Conservation (phyloP, 768 basidiomycete species). For the Lentinula sp. region DNA sequence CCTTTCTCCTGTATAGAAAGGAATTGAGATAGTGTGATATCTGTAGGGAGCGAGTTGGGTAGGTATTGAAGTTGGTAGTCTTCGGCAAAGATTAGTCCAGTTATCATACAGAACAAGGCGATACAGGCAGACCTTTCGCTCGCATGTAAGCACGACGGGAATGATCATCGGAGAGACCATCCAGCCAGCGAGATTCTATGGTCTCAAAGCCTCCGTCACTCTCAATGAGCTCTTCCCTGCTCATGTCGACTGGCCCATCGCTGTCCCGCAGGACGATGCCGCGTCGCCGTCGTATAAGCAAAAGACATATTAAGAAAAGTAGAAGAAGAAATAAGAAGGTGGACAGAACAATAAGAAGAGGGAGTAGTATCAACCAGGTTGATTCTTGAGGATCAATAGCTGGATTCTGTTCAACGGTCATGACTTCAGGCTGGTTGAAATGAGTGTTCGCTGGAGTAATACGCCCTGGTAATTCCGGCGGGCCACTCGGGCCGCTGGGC, state of each 20-base stretch:
- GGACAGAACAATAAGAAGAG: constrained; percentile 88
- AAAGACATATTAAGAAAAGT: constrained; percentile 83
- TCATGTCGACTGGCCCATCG: constrained; percentile 92
- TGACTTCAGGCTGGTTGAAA: neutral
- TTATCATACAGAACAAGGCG: constrained; percentile 1
- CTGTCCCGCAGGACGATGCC: constrained; percentile 77
- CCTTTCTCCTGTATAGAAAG: constrained; percentile 99
- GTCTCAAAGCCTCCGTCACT: constrained; percentile 93
- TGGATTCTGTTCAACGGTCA: neutral
- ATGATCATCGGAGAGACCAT: constrained; percentile 57
- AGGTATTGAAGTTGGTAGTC: constrained; percentile 85
- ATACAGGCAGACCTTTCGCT: constrained; percentile 67
- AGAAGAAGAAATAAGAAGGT: constrained; percentile 91
- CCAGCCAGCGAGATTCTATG: constrained; percentile 91
- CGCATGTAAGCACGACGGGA: constrained; percentile 68
- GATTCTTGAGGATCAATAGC: neutral
- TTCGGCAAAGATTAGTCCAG: constrained; percentile 20
- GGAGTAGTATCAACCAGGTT: constrained; percentile 79
- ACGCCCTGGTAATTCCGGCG: neutral
- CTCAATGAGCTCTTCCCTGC: constrained; percentile 82
- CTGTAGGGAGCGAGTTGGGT: constrained; percentile 94
- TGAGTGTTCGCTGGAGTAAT: neutral
- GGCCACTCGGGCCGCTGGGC: neutral
- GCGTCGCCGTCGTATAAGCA: constrained; percentile 73
- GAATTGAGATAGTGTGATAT: constrained; percentile 98